Evolutionary conservation across 345 rosid species (phyloP), one percentile per base, ranked within the genome.

Genomic region (Aethionema arabicum): DNA sequence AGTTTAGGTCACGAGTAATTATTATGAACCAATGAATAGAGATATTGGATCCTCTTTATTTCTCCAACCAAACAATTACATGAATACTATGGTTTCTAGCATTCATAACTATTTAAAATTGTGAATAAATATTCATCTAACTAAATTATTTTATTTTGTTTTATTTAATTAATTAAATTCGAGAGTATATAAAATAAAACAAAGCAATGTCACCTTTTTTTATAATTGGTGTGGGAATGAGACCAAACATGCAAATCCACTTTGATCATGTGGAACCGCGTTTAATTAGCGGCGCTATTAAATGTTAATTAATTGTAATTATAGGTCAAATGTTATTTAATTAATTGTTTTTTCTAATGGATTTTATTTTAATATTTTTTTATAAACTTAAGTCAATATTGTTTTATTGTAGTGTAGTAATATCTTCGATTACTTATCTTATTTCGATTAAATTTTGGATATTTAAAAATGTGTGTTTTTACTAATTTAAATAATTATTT

Each of bases 1-100:
- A 54, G 57, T 8, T 69, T 62, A 56, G 74, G 63, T 69, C 74
- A 69, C 68, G 74, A 56, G 68, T 69, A 55, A 69, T 69, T 55
- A 62, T 69, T 55, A 69, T 43, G 11, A 47, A 55, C 52, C 6
- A 63, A 56, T 16, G 46, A 51, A 32, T 69, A 57, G 63, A 69
- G 46, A 54, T 21, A 21, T 21, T 21, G 62, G 37, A 61, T 53
- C 27, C 36, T 30, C 49, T 54, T 54, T 53, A 38, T 61, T 46
- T 3, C 45, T 16, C 61, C 57, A 69, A 46, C 68, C 57, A 54
- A 61, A 60, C 42, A 29, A 59, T 27, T 68, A 40, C 21, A 52
- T 37, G 42, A 54, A 39, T 21, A 21, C 27, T 21, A 47, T 68
- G 12, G 43, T 61, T 45, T 21, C 8, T 38, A 36, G 31, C n/a